Evolutionary conservation across 805 yeast genomes (phyloP).

Genomic region (Clavispora fructus): DNA sequence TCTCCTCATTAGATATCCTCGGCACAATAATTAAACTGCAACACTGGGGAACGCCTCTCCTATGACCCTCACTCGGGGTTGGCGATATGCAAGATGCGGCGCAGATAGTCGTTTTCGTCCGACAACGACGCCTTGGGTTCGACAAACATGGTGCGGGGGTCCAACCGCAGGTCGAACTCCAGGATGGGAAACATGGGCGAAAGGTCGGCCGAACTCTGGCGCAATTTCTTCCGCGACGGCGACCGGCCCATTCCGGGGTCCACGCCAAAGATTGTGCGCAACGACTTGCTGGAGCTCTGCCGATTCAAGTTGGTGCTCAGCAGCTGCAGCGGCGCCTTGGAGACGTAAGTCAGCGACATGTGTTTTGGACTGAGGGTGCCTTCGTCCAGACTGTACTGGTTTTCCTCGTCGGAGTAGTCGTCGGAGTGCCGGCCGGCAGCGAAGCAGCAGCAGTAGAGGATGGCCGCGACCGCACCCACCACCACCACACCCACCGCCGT

Average conservation of each 20-base stretch:
- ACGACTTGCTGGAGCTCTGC: conserved; percentile 31
- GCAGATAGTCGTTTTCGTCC: conserved; percentile 16
- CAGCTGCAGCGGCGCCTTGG: conserved; percentile 7
- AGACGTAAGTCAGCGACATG: conserved; percentile 3
- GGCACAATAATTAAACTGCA: no score
- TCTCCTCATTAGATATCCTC: no score
- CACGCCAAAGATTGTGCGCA: conserved; percentile 21
- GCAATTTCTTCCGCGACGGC: conserved; percentile 22
- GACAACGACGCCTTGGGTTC: conserved; percentile 12
- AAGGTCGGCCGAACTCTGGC: conserved; percentile 8
- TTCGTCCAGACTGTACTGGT: conserved; percentile 32
- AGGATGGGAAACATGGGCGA: conserved; percentile 31
- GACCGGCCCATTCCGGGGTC: conserved; percentile 16
- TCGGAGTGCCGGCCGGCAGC: conserved; percentile 16
- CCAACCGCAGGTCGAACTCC: conserved; percentile 16
- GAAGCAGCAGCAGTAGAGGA: conserved; percentile 39
- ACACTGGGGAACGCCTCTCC: no score
- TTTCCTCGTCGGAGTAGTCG: conserved; percentile 35
- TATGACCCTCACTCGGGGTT: conserved; percentile 9
- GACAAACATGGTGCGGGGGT: conserved; percentile 12
- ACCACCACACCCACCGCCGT: conserved; percentile 69
- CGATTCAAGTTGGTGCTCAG: conserved; percentile 19
- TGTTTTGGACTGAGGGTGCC: conserved; percentile 19
- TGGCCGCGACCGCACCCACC: conserved; percentile 36
- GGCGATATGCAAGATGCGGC: conserved; percentile 15